Conservation (phyloP, 2,329 filamentous ascomycete genomes). For the Aspergillus fumigatiaffinis region DNA sequence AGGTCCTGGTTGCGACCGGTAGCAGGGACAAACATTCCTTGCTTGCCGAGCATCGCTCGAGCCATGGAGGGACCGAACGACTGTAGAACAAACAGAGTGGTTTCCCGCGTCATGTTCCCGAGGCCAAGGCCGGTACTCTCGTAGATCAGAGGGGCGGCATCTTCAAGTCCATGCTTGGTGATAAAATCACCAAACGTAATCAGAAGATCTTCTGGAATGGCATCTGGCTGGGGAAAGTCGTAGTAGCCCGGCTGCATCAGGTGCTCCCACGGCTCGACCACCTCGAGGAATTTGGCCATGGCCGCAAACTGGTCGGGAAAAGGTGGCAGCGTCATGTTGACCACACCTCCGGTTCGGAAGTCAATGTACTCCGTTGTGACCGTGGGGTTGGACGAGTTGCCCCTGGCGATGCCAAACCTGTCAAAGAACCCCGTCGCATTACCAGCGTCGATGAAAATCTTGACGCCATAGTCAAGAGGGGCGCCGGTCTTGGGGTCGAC, state of each 20-base stretch:
- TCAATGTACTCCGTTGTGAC: slow-evolving; percentile 13
- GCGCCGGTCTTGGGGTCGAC: slow-evolving; percentile 12
- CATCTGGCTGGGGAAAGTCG: slow-evolving; percentile 12
- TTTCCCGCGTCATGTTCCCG: slow-evolving; percentile 10
- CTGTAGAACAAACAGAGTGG: slow-evolving; percentile 13
- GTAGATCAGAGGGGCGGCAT: slow-evolving; percentile 12
- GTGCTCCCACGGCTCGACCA: slow-evolving; percentile 16
- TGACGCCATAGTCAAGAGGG: slow-evolving; percentile 18
- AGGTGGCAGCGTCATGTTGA: slow-evolving; percentile 5
- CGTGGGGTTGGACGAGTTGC: neutral
- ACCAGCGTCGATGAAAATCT: slow-evolving; percentile 15
- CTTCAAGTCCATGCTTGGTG: slow-evolving; percentile 18
- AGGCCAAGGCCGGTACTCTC: slow-evolving; percentile 13
- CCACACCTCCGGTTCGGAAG: slow-evolving; percentile 12
- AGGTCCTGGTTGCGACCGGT: slow-evolving; percentile 38
- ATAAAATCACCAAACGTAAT: slow-evolving; percentile 20
- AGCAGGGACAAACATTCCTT: slow-evolving; percentile 26
- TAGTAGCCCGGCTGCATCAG: slow-evolving; percentile 14
- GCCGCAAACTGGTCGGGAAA: slow-evolving; percentile 8
- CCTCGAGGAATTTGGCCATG: slow-evolving; percentile 15
- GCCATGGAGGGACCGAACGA: slow-evolving; percentile 14
- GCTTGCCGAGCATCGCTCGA: slow-evolving; percentile 29
- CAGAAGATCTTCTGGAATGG: slow-evolving; percentile 20
- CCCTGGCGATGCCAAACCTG: slow-evolving; percentile 15
- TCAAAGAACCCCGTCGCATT: slow-evolving; percentile 17